These are phyloP conservation scores for Argentina anserina DNA, from an alignment of 306 rosid genomes.

Conservation along the genomic window DNA sequence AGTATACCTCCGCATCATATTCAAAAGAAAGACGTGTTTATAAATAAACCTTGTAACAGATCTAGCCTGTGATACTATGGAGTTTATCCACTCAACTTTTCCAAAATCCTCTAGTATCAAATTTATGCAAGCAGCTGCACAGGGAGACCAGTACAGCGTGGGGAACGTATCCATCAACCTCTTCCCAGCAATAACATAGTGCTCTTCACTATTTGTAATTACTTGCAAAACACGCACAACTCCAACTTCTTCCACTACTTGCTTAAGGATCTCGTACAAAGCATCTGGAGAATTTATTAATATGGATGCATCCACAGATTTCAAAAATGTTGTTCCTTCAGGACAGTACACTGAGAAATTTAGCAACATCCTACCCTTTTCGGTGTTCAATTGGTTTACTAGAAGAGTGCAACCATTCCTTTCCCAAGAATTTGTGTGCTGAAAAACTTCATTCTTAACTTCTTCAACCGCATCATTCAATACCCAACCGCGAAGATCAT, in stretches of 20 bases:
- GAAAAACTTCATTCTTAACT: slow-evolving; percentile 47
- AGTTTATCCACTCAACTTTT: slow-evolving; percentile 62
- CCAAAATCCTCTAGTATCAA: slow-evolving; percentile 60
- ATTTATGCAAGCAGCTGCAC: slow-evolving; percentile 52
- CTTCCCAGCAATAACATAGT: slow-evolving; percentile 48
- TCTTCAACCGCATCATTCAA: slow-evolving; percentile 53
- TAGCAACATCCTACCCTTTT: slow-evolving; percentile 39
- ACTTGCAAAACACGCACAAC: slow-evolving; percentile 63
- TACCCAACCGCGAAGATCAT: slow-evolving; percentile 70
- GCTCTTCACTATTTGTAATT: slow-evolving; percentile 53
- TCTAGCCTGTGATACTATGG: slow-evolving; percentile 58
- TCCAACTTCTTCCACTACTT: slow-evolving; percentile 68
- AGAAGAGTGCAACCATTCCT: slow-evolving; percentile 63
- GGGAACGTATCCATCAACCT: slow-evolving; percentile 56
- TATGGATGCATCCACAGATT: slow-evolving; percentile 53
- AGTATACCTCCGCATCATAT: slow-evolving; percentile 67
- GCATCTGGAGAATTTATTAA: slow-evolving; percentile 30
- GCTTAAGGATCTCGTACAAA: slow-evolving; percentile 48
- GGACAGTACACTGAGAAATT: slow-evolving; percentile 50
- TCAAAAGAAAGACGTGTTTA: slow-evolving; percentile 48
- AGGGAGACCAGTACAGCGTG: slow-evolving; percentile 67
- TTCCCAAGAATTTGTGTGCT: slow-evolving; percentile 48
- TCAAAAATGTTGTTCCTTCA: slow-evolving; percentile 50
- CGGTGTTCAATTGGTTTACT: slow-evolving; percentile 53
- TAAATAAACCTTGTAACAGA: slow-evolving; percentile 66